A percentile compares a stretch with the other conserved stretches of the same genome.
phyloP scores from a whole-genome alignment of 139 green algal genomes.

The Pycnococcus provasolii region DNA sequence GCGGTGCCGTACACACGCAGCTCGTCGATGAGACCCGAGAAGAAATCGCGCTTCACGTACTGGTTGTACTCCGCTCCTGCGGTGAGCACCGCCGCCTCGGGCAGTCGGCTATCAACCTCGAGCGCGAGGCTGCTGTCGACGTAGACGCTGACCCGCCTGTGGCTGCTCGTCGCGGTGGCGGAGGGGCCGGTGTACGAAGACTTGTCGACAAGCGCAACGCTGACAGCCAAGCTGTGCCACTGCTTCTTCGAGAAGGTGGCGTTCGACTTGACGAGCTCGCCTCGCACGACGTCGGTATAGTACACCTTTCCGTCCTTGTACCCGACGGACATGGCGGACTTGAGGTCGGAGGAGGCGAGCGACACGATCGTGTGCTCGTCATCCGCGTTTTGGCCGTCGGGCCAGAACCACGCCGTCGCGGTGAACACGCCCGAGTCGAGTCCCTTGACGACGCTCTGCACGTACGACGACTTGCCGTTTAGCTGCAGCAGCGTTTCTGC shows the following conservation, averaged over 20 bases:
- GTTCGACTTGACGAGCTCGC: not conserved
- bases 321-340: constrained; percentile 6
- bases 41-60: constrained; percentile 8
- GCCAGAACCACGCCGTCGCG: constrained; percentile 10
- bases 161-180: no score
- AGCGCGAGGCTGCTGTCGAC: constrained; percentile 9
- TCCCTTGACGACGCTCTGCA: constrained; percentile 1
- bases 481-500: constrained; percentile 23
- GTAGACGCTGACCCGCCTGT: not conserved
- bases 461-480: constrained; percentile 18
- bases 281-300: constrained; percentile 11
- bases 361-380: constrained; percentile 16
- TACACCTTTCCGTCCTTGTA: constrained; percentile 10
- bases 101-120: constrained; percentile 1
- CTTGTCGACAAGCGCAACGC: no score
- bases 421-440: constrained; percentile 11
- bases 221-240: no score
- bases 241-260: no score
- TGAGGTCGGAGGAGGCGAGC: constrained; percentile 4
- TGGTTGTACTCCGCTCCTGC: constrained; percentile 17
- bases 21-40: constrained; percentile 21
- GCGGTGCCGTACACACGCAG: constrained; percentile 10
- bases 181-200: no score
- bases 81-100: constrained; percentile 11
- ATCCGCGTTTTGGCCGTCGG: not conserved